A percentile compares a stretch with the other conserved stretches of the same genome.
Conservation (phyloP, 371 early-diverging fungal species). For the Globomyces sp. region DNA sequence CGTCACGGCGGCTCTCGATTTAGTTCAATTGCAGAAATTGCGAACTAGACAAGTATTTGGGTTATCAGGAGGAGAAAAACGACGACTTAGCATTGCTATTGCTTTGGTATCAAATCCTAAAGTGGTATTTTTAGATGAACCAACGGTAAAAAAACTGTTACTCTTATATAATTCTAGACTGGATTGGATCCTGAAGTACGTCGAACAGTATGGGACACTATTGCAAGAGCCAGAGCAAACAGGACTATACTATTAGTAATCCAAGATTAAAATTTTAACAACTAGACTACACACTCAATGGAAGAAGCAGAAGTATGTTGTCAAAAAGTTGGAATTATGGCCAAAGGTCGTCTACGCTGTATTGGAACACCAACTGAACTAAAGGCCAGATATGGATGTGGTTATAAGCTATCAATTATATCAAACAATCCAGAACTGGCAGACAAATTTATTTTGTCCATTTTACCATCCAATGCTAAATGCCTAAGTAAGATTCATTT, state of each 20-base stretch:
- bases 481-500: neutral
- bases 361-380: conserved; percentile 21
- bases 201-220: conserved; percentile 67
- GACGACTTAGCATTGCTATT: conserved; percentile 67
- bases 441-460: conserved; percentile 27
- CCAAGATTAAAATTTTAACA: conserved; percentile 17
- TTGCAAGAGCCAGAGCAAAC: conserved; percentile 54
- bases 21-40: conserved; percentile 53
- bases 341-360: conserved; percentile 25
- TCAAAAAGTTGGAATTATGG: conserved; percentile 29
- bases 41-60: conserved; percentile 53
- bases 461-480: conserved; percentile 3
- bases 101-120: conserved; percentile 65
- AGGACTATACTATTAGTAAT: conserved; percentile 61
- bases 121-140: conserved; percentile 62
- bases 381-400: conserved; percentile 24
- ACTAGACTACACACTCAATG: conserved; percentile 43
- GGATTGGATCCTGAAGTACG: conserved; percentile 72
- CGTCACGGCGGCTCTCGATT: conserved; percentile 44
- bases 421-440: conserved; percentile 26
- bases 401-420: conserved; percentile 25
- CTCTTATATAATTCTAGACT: conserved; percentile 21
- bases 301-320: conserved; percentile 30
- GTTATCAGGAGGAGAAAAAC: conserved; percentile 64
- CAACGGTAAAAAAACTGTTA: conserved; percentile 20